Base-by-base conservation (phyloP, 176 grass and related monocot genomes). In the Phoenix roebelenii region DNA sequence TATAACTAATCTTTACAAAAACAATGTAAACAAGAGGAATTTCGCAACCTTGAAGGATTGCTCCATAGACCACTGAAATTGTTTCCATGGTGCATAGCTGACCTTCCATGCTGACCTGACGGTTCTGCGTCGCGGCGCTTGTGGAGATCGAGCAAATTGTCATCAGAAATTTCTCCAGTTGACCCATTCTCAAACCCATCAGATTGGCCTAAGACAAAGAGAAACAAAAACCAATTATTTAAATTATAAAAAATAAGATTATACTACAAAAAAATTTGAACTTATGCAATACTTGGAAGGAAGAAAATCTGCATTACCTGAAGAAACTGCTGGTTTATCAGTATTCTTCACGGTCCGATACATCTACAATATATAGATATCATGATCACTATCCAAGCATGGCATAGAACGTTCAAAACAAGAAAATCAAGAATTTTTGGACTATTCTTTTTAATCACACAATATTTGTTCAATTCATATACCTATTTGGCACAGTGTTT, bases 331-430 rank as follows among this genome's bases (percentile, higher is more conserved):
- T 68, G 85, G 79, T 60, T 72, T 83, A 60, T 88, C 85, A 77
- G 85, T 88, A 63, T 79, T 88, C 85, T 88, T 88, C 79, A 88
- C 75, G 4, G 85, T 88, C 67, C 85, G 78, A 72, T 83, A 88
- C 85, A 88, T 88, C 85, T 88, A 79, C 71, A 61, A 64, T 39
- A 44, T 12, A 44, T 44, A 44, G 10, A 14, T 12, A 44, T 44
- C 35, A 44, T 44, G 35, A 44, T 44, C 35, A 44, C 35, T 14
- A 12, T 12, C 12, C 1, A 44, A 44, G 2, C 35, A 2, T 44
- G 35, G 35, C 35, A 44, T 44, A 44, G 35, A 7, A 44, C 35
- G 10, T 12, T 44, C 9, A 12, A 14, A 44, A 44, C 35, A 44
- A 44, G 9, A 44, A 44, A 44, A 44, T 44, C 10, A 12, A 44